phyloP scores from a whole-genome alignment of 495 filamentous ascomycete genomes.

The Talaromyces liani region DNA sequence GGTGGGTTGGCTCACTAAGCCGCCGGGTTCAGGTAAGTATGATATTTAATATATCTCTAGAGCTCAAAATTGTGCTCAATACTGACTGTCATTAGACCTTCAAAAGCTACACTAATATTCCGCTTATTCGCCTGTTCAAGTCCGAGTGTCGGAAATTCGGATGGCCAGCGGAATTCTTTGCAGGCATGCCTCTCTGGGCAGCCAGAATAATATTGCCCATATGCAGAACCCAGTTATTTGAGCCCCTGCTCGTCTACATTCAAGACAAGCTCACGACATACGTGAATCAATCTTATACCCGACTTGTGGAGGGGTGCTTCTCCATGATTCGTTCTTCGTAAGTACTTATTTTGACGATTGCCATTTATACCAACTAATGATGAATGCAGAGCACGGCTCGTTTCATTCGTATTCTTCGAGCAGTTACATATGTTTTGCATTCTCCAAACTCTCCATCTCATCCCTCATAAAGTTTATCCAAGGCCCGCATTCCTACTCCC shows the following conservation, averaged over 20 bases:
- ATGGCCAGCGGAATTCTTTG: slow-evolving; percentile 33
- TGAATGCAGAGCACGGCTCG: slow-evolving; percentile 23
- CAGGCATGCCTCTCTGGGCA: slow-evolving; percentile 39
- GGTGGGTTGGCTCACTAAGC: slow-evolving; percentile 37
- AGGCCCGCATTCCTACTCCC: slow-evolving; percentile 25
- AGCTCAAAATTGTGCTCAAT: neutral
- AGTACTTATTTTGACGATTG: neutral
- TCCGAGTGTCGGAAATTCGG: slow-evolving; percentile 30
- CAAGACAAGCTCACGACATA: slow-evolving; percentile 21
- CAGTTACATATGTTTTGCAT: slow-evolving; percentile 42
- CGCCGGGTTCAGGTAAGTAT: slow-evolving; percentile 38
- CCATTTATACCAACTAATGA: slow-evolving; percentile 11
- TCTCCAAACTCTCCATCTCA: slow-evolving; percentile 39
- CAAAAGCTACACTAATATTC: slow-evolving; percentile 31
- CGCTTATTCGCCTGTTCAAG: slow-evolving; percentile 30
- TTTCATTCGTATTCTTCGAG: slow-evolving; percentile 31
- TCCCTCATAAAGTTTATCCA: slow-evolving; percentile 28
- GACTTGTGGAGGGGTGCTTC: slow-evolving; percentile 23
- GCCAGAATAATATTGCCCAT: slow-evolving; percentile 32
- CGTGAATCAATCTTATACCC: slow-evolving; percentile 17
- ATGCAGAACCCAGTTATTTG: slow-evolving; percentile 31
- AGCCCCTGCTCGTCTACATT: slow-evolving; percentile 24
- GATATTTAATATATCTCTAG: neutral
- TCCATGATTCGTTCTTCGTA: slow-evolving; percentile 25
- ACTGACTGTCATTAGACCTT: slow-evolving; percentile 30